Evolutionary conservation across 352 stramenopile species (phyloP), one percentile per base, ranked within the genome.

Genomic region (Elongisporangium prolatum): DNA sequence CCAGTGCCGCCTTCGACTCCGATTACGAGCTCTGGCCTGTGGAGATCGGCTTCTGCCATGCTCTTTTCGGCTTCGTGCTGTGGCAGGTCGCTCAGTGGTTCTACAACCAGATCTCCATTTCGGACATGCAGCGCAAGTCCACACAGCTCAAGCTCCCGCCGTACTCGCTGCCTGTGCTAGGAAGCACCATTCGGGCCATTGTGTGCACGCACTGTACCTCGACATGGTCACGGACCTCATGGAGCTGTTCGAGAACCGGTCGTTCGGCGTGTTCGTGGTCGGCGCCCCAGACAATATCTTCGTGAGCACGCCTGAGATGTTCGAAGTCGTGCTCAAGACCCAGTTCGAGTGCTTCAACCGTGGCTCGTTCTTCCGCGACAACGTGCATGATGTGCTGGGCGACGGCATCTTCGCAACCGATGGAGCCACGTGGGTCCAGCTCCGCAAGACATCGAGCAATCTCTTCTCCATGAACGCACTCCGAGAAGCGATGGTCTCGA

Each of bases 401-500:
- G 25, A 83, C 16, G 80, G 80, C n/a, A 80, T 90, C 21, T 65
- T 86, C 22, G 64, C 59, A 2, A 54, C 60, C 2, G 72, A 90
- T 22, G 76, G 76, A 6, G 54, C 64, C 22, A 47, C 60, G 20
- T 89, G 80, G 78, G 57, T 64, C 4, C 47, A 71, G 17, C 75
- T 88, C 47, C 73, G 80, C 7, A 80, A 82, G 10, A 76, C 63
- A 9, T 79, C 83, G 57, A 90, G 77, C 53, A 87, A 94, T 49
- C 85, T 96, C 16, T 91, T 91, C 22, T 81, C 74, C 3, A 66
- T 62, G 22, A 50, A 65, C 10, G 70, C 65, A 63, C 24, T 77
- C 47, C 50, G 58, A 1, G 59, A 70, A 2, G 48, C 63, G 3
- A 68, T 77, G 57, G 51, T 22, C 37, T 17, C 25, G 7, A 8